Evolutionary conservation across 768 basidiomycete species (phyloP).

Genomic region (Leucocoprinus leucothites): DNA sequence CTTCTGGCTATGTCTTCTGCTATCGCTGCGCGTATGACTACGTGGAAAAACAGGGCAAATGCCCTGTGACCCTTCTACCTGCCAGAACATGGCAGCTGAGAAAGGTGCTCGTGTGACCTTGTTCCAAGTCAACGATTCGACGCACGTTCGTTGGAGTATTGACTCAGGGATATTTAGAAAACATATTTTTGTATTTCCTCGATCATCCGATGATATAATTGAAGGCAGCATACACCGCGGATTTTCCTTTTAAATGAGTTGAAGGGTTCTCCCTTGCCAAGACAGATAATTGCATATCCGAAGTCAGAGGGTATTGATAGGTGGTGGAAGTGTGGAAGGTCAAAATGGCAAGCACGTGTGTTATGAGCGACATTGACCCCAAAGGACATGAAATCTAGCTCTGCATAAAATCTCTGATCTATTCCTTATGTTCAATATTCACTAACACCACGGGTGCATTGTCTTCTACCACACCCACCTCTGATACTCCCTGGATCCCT

Average conservation of each 20-base stretch:
- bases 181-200: constrained; percentile 19
- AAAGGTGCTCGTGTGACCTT: constrained; percentile 74
- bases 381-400: not conserved
- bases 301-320: not conserved
- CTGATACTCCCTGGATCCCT: not conserved
- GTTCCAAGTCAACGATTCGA: constrained; percentile 11
- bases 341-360: constrained; percentile 15
- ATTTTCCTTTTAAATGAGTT: not conserved
- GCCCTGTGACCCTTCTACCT: constrained; percentile 84
- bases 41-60: constrained; percentile 72
- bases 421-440: constrained; percentile 2
- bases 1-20: constrained; percentile 94
- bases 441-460: not conserved
- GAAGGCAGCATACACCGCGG: not conserved
- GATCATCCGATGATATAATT: constrained; percentile 13
- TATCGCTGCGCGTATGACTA: constrained; percentile 88
- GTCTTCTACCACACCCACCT: not conserved
- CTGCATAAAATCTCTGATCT: constrained; percentile 2
- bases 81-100: constrained; percentile 78
- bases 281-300: not conserved
- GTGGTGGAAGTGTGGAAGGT: not conserved
- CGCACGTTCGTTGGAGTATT: constrained; percentile 48
- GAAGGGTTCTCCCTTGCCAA: not conserved
- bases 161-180: constrained; percentile 14
- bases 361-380: not conserved